Evolutionary conservation across 228 moss, liverwort and hornwort species (phyloP).

Genomic region (Sphagnum fallax): DNA sequence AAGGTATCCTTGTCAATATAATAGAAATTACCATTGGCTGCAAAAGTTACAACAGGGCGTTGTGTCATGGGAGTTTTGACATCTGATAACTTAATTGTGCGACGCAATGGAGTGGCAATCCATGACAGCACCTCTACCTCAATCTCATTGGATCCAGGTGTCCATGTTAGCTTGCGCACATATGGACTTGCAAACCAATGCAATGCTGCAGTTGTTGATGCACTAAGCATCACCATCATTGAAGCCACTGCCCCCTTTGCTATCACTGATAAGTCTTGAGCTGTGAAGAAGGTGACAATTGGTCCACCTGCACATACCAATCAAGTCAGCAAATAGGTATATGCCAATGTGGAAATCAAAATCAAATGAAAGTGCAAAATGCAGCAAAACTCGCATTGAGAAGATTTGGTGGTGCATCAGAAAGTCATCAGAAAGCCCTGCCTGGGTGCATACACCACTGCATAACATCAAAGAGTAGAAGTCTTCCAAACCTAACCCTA

Average conservation of each 20-base stretch:
- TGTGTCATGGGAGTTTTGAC: constrained; percentile 67
- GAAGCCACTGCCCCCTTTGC: constrained; percentile 81
- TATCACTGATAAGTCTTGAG: constrained; percentile 80
- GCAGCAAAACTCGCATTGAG: too few relatives aligned
- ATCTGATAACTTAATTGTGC: constrained; percentile 51
- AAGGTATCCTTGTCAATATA: constrained; percentile 90
- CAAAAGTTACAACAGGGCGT: constrained; percentile 84
- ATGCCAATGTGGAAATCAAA: too few relatives aligned
- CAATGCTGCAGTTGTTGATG: constrained; percentile 81
- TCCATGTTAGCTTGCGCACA: constrained; percentile 77
- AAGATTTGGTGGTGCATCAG: too few relatives aligned
- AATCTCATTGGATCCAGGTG: constrained; percentile 72
- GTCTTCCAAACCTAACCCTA: too few relatives aligned
- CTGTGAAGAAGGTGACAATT: constrained; percentile 86
- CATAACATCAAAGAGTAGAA: too few relatives aligned
- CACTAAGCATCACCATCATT: constrained; percentile 78
- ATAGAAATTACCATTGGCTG: constrained; percentile 71
- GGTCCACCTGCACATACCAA: constrained; percentile 45
- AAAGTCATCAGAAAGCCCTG: too few relatives aligned
- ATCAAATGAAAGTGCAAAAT: too few relatives aligned
- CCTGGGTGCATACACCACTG: too few relatives aligned
- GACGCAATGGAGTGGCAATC: constrained; percentile 78
- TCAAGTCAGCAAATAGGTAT: too few relatives aligned
- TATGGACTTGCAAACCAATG: constrained; percentile 99
- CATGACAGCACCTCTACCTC: constrained; percentile 89